A percentile compares a stretch with the other conserved stretches of the same genome.
phyloP scores from a whole-genome alignment of 2,329 filamentous ascomycete species.

The Proliferodiscus dingleyae region DNA sequence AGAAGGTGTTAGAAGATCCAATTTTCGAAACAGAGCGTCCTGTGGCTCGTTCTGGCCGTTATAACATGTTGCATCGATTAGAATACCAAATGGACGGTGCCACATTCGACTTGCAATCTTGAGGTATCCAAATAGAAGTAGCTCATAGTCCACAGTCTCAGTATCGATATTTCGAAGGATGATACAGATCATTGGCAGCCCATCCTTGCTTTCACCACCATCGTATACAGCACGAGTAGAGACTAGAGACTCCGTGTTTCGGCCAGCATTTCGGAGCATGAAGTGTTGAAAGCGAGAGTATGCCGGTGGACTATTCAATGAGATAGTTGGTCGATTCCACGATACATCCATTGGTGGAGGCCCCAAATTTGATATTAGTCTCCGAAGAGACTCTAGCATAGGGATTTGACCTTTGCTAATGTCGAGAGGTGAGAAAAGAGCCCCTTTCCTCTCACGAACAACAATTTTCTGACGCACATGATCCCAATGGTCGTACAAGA shows the following conservation, averaged over 20 bases:
- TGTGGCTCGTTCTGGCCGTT: conserved; percentile 62
- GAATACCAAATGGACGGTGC: conserved; percentile 63
- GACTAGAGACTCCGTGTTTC: conserved; percentile 58
- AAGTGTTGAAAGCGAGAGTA: conserved; percentile 69
- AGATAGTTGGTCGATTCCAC: conserved; percentile 64
- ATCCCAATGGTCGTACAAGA: conserved; percentile 69
- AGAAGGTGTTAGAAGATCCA: conserved; percentile 57
- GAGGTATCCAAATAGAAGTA: conserved; percentile 61
- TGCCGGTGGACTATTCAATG: conserved; percentile 55
- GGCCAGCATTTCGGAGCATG: conserved; percentile 65
- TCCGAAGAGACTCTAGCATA: conserved; percentile 55
- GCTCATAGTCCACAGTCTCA: conserved; percentile 61
- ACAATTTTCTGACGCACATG: conserved; percentile 61
- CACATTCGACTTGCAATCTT: conserved; percentile 68
- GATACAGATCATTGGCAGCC: conserved; percentile 63
- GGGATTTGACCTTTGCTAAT: conserved; percentile 48
- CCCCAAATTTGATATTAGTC: conserved; percentile 61
- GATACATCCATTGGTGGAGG: conserved; percentile 64
- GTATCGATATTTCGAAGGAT: conserved; percentile 64
- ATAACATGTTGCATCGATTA: conserved; percentile 67
- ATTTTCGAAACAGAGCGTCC: conserved; percentile 59
- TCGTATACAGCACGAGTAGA: conserved; percentile 64
- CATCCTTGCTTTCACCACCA: conserved; percentile 67
- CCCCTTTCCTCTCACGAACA: conserved; percentile 53
- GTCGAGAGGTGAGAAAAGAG: conserved; percentile 51